A percentile compares a stretch with the other conserved stretches of the same genome.
phyloP scores from a whole-genome alignment of 2,329 filamentous ascomycete genomes.

The Ilyonectria destructans region DNA sequence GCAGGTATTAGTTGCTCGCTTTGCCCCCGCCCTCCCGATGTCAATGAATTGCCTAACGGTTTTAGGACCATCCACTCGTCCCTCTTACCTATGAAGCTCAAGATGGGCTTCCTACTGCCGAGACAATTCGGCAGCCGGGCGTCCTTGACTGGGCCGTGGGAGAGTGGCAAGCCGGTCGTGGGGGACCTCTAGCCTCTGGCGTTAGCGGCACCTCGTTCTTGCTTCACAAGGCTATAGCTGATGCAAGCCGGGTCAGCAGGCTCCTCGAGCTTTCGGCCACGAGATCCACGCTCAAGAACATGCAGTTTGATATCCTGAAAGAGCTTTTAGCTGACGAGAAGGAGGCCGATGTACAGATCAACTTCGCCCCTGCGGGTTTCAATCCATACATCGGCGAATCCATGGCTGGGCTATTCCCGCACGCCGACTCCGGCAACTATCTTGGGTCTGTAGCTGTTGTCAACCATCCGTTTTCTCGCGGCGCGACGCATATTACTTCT shows the following conservation, averaged over 20 bases:
- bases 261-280: neutral
- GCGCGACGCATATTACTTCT: no score
- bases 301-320: constrained; percentile 2
- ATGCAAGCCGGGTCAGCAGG: neutral
- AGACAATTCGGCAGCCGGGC: constrained; percentile 5
- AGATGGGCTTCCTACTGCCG: neutral
- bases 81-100: no score
- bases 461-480: no score
- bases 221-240: constrained; percentile 4
- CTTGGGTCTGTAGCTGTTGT: no score
- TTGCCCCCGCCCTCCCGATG: no score
- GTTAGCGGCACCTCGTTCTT: constrained; percentile 3
- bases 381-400: constrained; percentile 2
- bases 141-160: constrained; percentile 1
- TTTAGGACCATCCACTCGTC: no score
- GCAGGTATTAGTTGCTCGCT: no score
- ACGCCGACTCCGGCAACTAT: no score
- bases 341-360: constrained; percentile 8
- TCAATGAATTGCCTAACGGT: no score
- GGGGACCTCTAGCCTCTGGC: constrained; percentile 2
- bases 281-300: neutral
- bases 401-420: no score
- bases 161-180: constrained; percentile 6
- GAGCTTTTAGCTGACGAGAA: constrained; percentile 3
- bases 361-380: constrained; percentile 1